These are phyloP conservation scores for Ogataea henricii DNA, from an alignment of 805 yeast species.

Conservation along the genomic window DNA sequence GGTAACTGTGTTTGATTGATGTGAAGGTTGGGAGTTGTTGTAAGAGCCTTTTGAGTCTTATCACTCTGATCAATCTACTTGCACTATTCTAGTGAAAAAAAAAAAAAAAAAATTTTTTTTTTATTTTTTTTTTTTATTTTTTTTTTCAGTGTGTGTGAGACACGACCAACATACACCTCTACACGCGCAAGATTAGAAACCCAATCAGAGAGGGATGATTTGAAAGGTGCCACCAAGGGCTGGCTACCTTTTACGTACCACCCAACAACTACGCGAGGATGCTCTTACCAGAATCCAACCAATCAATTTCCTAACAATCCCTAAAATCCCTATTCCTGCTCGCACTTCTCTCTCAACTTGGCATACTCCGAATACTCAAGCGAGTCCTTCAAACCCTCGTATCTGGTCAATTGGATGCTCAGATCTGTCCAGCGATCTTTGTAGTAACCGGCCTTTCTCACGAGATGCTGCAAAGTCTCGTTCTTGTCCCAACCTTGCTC, in stretches of 20 bases:
- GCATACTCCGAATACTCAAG: conserved; percentile 45
- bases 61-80: neutral
- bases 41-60: neutral
- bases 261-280: too few relatives aligned
- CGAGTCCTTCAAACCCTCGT: conserved; percentile 53
- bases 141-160: neutral
- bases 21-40: neutral
- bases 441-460: conserved; percentile 67
- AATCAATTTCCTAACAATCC: neutral
- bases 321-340: neutral
- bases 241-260: too few relatives aligned
- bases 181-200: neutral
- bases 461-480: conserved; percentile 69
- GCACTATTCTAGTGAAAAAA: neutral
- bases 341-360: conserved; percentile 17
- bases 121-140: neutral
- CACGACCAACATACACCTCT: conserved; percentile 3
- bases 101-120: conserved; percentile 2
- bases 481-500: conserved; percentile 83
- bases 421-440: conserved; percentile 31
- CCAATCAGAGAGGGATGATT: conserved; percentile 3
- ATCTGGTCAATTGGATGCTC: conserved; percentile 51
- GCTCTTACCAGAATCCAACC: neutral
- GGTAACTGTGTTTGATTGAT: neutral
- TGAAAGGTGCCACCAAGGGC: neutral